phyloP scores from a whole-genome alignment of 345 rosid genomes.

The Cochlearia excelsa region DNA sequence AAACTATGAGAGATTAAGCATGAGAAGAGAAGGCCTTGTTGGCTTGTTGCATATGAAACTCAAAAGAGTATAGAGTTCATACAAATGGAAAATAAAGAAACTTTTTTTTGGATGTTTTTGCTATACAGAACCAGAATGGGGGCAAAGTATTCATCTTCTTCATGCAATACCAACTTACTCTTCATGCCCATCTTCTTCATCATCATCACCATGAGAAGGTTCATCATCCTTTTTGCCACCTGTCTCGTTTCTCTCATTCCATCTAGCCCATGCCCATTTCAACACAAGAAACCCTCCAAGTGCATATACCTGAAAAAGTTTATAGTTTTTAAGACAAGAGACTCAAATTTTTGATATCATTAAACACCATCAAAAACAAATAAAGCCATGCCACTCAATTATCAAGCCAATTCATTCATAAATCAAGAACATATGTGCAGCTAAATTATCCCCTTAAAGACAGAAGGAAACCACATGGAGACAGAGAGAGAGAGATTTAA shows the following conservation, averaged over 20 bases:
- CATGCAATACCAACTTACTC: conserved; percentile 26
- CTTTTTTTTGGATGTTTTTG: conserved; percentile 15
- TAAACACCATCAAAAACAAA: conserved; percentile 7
- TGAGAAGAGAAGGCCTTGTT: no score
- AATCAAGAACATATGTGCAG: no score
- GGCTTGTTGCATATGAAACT: neutral
- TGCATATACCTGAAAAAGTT: conserved; percentile 60
- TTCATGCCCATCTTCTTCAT: conserved; percentile 27
- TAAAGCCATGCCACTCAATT: neutral
- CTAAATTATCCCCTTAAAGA: no score
- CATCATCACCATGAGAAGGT: conserved; percentile 29
- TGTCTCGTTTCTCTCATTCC: conserved; percentile 77
- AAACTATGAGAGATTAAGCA: no score
- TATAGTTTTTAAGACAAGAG: conserved; percentile 1
- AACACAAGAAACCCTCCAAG: conserved; percentile 73
- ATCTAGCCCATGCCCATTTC: conserved; percentile 85
- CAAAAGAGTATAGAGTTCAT: conserved; percentile 13
- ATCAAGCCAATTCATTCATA: no score
- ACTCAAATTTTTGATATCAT: conserved; percentile 5
- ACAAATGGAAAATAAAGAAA: conserved; percentile 20
- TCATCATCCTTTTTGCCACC: conserved; percentile 42
- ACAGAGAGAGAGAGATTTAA: no score
- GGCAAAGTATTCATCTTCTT: conserved; percentile 3
- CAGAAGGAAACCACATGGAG: no score
- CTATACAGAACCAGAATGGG: conserved; percentile 35